Evolutionary conservation across 768 basidiomycete genomes (phyloP).

Genomic region (Agrocybe chaxingu): DNA sequence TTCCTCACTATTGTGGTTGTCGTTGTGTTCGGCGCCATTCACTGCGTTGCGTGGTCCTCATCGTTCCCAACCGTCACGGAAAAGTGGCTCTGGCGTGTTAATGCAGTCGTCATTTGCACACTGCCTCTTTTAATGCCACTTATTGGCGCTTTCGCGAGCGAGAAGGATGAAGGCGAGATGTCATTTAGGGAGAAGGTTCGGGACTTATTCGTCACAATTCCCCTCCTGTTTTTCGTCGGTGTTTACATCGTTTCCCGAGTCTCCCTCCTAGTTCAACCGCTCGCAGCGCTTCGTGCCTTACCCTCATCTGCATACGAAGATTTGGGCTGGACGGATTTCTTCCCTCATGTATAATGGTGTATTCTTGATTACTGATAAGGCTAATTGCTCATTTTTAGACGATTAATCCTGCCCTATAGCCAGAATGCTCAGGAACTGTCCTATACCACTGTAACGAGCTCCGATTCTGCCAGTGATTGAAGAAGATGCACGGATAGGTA

Average conservation of each 20-base stretch:
- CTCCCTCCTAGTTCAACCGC: constrained; percentile 2
- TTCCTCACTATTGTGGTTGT: constrained; percentile 3
- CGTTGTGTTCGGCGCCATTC: constrained; percentile 22
- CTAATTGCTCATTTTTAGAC: too few species aligned
- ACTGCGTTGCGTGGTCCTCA: constrained; percentile 22
- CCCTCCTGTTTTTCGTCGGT: not conserved
- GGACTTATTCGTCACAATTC: not conserved
- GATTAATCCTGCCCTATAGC: too few species aligned
- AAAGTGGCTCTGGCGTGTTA: not conserved
- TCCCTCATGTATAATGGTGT: constrained; percentile 6
- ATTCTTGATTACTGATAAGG: too few species aligned
- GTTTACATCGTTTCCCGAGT: constrained; percentile 2
- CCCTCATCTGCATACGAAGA: constrained; percentile 2
- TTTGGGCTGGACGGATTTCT: constrained; percentile 3
- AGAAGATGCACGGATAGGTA: too few species aligned
- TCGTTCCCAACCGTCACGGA: constrained; percentile 12
- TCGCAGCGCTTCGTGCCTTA: constrained; percentile 4
- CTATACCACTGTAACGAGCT: too few species aligned
- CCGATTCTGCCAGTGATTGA: too few species aligned
- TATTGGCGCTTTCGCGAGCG: not conserved
- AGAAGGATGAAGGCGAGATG: not conserved
- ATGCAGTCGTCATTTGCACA: constrained; percentile 9
- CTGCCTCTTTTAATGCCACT: constrained; percentile 3
- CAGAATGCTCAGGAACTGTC: too few species aligned
- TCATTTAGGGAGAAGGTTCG: not conserved